These are phyloP conservation scores for Globisporangium okanoganense DNA, from an alignment of 352 stramenopile species.

Conservation along the genomic window DNA sequence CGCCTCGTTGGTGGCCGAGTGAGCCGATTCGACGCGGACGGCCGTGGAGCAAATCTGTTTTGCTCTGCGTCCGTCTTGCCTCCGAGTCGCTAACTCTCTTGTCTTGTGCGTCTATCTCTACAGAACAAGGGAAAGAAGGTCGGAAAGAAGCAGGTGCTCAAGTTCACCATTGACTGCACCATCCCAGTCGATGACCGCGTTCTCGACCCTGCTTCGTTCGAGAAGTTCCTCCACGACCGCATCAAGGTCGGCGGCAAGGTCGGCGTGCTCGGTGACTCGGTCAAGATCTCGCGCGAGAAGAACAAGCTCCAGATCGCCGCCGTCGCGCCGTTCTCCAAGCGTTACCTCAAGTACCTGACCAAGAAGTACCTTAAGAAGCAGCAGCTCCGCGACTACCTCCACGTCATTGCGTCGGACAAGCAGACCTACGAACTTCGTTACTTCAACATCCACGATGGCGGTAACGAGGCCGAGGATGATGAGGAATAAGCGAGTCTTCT, in stretches of 20 bases:
- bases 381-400: conserved; percentile 99
- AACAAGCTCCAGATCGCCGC: conserved; percentile 96
- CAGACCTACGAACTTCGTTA: conserved; percentile 99
- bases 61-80: not conserved
- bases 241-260: conserved; percentile 99
- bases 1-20: not conserved
- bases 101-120: not conserved
- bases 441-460: conserved; percentile 96
- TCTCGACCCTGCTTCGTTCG: conserved; percentile 98
- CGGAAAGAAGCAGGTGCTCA: conserved; percentile 88
- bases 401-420: conserved; percentile 98
- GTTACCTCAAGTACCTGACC: conserved; percentile 99
- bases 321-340: conserved; percentile 97
- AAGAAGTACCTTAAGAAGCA: conserved; percentile 99
- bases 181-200: conserved; percentile 99
- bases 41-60: not conserved
- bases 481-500: conserved; percentile 69
- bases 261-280: conserved; percentile 92
- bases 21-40: conserved; percentile 5
- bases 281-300: conserved; percentile 96
- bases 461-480: conserved; percentile 88
- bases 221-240: conserved; percentile 99
- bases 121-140: conserved; percentile 87
- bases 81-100: conserved; percentile 11
- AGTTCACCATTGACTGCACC: conserved; percentile 94